Conservation (phyloP, 495 filamentous ascomycete species). For the Hypoxylon lienhwacheense region DNA sequence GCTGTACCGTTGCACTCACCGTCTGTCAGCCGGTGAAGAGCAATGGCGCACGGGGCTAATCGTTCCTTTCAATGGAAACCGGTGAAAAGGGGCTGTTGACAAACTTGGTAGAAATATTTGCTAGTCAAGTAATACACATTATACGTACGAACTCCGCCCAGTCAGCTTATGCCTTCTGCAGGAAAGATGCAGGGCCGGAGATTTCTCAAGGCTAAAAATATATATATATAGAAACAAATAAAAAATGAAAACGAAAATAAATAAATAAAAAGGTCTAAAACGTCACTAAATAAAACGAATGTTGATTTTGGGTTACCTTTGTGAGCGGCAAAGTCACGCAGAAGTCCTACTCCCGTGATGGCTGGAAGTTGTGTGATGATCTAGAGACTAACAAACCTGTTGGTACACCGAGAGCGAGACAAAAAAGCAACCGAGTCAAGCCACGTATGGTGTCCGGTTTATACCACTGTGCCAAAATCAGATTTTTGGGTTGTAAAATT, state of each 20-base stretch:
- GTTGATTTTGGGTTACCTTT: conserved; percentile 18
- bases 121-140: conserved; percentile 29
- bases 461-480: too few relatives aligned
- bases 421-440: conserved; percentile 24
- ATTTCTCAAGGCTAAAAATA: background rate
- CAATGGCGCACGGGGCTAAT: conserved; percentile 22
- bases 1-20: conserved; percentile 27
- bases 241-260: background rate
- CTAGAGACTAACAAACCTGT: conserved; percentile 1
- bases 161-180: conserved; percentile 21
- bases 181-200: conserved; percentile 6
- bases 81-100: conserved; percentile 23
- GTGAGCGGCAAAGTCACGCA: conserved; percentile 16
- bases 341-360: conserved; percentile 5
- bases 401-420: conserved; percentile 14
- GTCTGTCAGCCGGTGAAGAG: conserved; percentile 23
- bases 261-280: too few relatives aligned
- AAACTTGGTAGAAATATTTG: conserved; percentile 18
- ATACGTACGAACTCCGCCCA: conserved; percentile 18
- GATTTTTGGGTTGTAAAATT: too few relatives aligned
- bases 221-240: conserved; percentile 8
- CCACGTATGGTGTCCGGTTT: conserved; percentile 9
- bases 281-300: too few relatives aligned
- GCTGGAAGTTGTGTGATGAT: conserved; percentile 11
- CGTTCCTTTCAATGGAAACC: conserved; percentile 21